Conservation (phyloP, 441 rosid genomes). For the Capsella rubella region DNA sequence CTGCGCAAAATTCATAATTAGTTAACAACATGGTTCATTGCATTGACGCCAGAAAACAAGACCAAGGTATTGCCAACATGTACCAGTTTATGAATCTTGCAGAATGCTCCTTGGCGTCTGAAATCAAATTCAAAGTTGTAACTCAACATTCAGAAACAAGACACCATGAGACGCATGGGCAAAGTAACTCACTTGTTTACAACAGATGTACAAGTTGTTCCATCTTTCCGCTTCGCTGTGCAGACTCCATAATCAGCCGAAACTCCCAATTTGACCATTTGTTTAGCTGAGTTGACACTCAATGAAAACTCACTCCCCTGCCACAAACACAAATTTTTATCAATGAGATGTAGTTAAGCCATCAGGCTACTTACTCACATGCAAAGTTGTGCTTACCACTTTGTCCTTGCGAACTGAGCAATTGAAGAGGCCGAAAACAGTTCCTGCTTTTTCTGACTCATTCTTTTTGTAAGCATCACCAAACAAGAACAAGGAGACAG, state of each 20-base stretch:
- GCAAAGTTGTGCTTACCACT: conserved; percentile 49
- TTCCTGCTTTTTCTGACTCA: conserved; percentile 67
- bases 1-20: conserved; percentile 47
- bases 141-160: conserved; percentile 35
- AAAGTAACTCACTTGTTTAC: conserved; percentile 76
- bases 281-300: conserved; percentile 70
- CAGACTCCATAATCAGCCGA: conserved; percentile 93
- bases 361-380: conserved; percentile 16
- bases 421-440: conserved; percentile 80
- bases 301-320: conserved; percentile 84
- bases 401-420: conserved; percentile 73
- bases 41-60: conserved; percentile 37
- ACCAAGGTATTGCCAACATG: conserved; percentile 26
- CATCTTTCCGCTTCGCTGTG: conserved; percentile 82
- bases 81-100: conserved; percentile 80
- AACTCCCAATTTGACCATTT: conserved; percentile 78
- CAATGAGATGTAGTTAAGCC: background rate
- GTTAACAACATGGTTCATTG: conserved; percentile 19
- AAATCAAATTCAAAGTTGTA: conserved; percentile 40
- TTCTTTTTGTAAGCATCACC: conserved; percentile 79
- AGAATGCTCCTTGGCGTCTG: conserved; percentile 79
- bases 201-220: conserved; percentile 68
- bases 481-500: conserved; percentile 83
- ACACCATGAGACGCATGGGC: background rate
- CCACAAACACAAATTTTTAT: conserved; percentile 14